Conservation (phyloP, 768 basidiomycete species). For the Mycena haematopus region DNA sequence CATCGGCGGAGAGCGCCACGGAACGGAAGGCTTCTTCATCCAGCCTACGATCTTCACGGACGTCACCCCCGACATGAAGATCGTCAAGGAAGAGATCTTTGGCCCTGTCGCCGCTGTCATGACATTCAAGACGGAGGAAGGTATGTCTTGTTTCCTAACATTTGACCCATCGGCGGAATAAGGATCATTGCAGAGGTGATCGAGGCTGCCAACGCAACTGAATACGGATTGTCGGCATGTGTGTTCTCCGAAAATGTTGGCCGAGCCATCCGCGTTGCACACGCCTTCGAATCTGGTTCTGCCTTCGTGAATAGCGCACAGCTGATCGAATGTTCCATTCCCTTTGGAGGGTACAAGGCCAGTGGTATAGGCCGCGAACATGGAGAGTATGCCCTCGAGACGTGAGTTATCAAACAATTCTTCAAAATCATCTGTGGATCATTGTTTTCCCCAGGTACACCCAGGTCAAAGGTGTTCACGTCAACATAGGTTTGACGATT, state of each 20-base stretch:
- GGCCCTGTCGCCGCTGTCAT: constrained; percentile 75
- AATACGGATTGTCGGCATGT: constrained; percentile 87
- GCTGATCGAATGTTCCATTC: constrained; percentile 59
- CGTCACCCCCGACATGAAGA: constrained; percentile 66
- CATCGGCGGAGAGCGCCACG: constrained; percentile 63
- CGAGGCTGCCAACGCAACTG: constrained; percentile 81
- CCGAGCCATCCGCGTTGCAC: constrained; percentile 74
- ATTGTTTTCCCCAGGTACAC: constrained; percentile 54
- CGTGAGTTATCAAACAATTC: constrained; percentile 44
- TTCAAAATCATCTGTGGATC: constrained; percentile 2
- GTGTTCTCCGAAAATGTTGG: constrained; percentile 85
- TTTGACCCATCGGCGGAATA: not conserved
- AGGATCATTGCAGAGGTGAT: constrained; percentile 56
- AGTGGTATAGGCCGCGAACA: constrained; percentile 83
- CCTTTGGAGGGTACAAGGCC: constrained; percentile 89
- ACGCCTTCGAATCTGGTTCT: constrained; percentile 74
- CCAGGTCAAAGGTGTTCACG: constrained; percentile 72
- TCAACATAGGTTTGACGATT: constrained; percentile 52
- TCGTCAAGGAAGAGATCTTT: constrained; percentile 74
- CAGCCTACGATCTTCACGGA: constrained; percentile 72
- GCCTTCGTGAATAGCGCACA: constrained; percentile 57
- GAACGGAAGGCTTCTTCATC: constrained; percentile 68
- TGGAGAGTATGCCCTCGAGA: constrained; percentile 75
- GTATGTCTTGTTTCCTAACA: constrained; percentile 29
- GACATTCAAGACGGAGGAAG: constrained; percentile 66